Evolutionary conservation across 768 basidiomycete genomes (phyloP), one percentile per base, ranked within the genome.

Genomic region (Leucocoprinus birnbaumii): DNA sequence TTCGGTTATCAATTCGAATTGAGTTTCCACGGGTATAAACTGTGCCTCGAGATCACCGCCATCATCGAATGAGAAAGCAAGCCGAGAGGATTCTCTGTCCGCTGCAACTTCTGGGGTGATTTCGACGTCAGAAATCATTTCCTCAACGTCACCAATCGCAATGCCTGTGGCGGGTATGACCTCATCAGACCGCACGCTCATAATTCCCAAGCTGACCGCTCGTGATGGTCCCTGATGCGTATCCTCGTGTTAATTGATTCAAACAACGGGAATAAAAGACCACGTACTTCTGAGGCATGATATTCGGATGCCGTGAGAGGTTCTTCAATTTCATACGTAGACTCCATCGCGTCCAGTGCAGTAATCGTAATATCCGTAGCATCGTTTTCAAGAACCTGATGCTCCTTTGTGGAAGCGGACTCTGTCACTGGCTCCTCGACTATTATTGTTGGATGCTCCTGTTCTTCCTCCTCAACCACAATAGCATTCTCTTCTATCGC

Each of bases 271-370:
- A 31, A 19, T 31, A 46, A 24, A 35, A 21, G 22, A 45, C 56
- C 19, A 62, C 69, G 45, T 57, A 75, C 74, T 67, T 62, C 67
- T 11, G 66, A 70, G 16, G 55, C 49, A 21, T 67, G 59, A 13
- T 62, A 69, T 41, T 73, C 70, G 1, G 61, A 62, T 21, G 48
- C 57, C 3, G 63, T 65, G 26, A 59, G 38, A 8, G 65, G 58
- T 60, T 73, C 75, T 54, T 74, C 72, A 10, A 74, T 64, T 40
- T 58, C 51, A 56, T 68, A 68, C 2, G 48, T 21, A 8, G 38
- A 40, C 24, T 14, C 47, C 19, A 9, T 24, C 16, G n/a, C n/a
- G n/a, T 24, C 16, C 37, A 48, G n/a, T 14, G 53, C 31, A 11
- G 47, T 31, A 18, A 35, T 19, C 18, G 26, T 31, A 21, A 48